These are phyloP conservation scores for Xylaria multiplex DNA, from an alignment of 2,329 filamentous ascomycete genomes.

Conservation along the genomic window DNA sequence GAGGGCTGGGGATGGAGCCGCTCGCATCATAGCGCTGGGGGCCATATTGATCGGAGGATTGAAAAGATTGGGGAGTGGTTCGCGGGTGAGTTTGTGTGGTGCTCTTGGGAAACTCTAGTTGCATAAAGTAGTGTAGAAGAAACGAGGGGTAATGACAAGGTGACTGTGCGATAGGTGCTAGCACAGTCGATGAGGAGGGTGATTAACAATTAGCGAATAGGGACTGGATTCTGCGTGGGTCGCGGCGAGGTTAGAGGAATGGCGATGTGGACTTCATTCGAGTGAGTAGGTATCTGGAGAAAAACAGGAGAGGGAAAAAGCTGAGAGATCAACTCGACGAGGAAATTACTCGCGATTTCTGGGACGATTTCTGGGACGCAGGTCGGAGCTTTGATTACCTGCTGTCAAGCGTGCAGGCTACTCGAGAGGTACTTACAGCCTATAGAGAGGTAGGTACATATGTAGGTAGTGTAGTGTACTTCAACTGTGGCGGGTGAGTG, in stretches of 20 bases:
- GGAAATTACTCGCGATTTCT: slow-evolving; percentile 28
- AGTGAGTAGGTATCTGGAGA: not conserved
- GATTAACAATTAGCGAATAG: not conserved
- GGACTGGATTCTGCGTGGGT: slow-evolving; percentile 19
- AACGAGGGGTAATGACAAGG: slow-evolving; percentile 46
- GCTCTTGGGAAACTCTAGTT: slow-evolving; percentile 63
- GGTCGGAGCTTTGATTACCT: not conserved
- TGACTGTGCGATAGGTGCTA: slow-evolving; percentile 62
- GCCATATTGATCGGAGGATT: slow-evolving; percentile 66
- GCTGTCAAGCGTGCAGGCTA: too few relatives aligned
- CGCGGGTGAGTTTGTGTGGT: slow-evolving; percentile 42
- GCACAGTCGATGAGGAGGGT: slow-evolving; percentile 59
- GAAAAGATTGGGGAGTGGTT: slow-evolving; percentile 49
- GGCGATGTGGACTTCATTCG: slow-evolving; percentile 25
- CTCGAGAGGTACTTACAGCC: too few relatives aligned
- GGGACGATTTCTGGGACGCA: too few relatives aligned
- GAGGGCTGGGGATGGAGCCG: slow-evolving; percentile 50
- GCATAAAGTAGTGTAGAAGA: slow-evolving; percentile 68
- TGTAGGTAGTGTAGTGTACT: too few relatives aligned
- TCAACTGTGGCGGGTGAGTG: not conserved
- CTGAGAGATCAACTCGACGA: slow-evolving; percentile 3
- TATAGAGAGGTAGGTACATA: too few relatives aligned
- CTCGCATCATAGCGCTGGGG: slow-evolving; percentile 58
- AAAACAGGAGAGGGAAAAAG: not conserved
- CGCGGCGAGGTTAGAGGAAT: slow-evolving; percentile 20